Conservation (phyloP, 257 asterid species). For the Solanum arcanum region DNA sequence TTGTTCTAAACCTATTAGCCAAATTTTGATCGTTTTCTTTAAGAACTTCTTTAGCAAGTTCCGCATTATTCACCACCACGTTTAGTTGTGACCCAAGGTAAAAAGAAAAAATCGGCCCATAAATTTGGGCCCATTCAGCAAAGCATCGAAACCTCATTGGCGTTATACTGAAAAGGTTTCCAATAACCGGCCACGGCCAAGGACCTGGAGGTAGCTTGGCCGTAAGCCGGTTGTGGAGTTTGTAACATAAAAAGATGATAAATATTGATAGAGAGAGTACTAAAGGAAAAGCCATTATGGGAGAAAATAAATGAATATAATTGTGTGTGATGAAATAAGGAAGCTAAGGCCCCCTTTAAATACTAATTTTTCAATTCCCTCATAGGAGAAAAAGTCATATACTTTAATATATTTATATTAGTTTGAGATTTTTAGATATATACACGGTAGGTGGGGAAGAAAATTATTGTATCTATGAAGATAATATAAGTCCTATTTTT, state of each 20-base stretch:
- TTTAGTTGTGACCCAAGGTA: constrained; percentile 22
- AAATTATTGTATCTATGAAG: background rate
- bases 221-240: constrained; percentile 27
- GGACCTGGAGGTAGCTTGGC: constrained; percentile 30
- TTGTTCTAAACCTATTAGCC: constrained; percentile 21
- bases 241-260: constrained; percentile 24
- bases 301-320: background rate
- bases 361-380: background rate
- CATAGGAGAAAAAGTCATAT: background rate
- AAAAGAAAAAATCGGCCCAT: constrained; percentile 24
- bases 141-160: constrained; percentile 20
- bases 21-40: constrained; percentile 27
- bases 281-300: constrained; percentile 21
- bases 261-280: constrained; percentile 6
- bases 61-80: constrained; percentile 18
- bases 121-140: constrained; percentile 18
- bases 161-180: constrained; percentile 15
- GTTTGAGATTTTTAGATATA: background rate
- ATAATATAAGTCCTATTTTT: background rate
- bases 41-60: constrained; percentile 20
- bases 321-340: background rate
- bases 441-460: background rate
- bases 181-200: constrained; percentile 19
- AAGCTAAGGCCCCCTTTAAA: background rate
- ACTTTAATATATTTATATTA: background rate